Conservation (phyloP, 2,329 filamentous ascomycete genomes). For the Neopestalotiopsis clavispora region DNA sequence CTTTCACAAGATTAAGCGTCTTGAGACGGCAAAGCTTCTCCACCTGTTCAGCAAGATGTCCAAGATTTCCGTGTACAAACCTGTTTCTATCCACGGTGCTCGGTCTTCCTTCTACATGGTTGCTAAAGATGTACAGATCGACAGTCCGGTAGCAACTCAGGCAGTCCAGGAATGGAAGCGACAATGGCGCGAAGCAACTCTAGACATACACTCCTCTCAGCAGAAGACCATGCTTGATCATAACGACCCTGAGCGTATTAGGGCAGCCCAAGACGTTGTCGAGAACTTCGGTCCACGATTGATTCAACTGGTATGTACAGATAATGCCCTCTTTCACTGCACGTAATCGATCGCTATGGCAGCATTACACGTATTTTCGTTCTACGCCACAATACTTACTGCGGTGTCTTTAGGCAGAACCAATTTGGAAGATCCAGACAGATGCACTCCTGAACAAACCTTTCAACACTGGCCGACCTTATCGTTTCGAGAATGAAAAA, state of each 20-base stretch:
- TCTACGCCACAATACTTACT: neutral
- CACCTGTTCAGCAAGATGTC: slow-evolving; percentile 47
- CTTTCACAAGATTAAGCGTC: slow-evolving; percentile 52
- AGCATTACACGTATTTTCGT: neutral
- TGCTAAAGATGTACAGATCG: slow-evolving; percentile 45
- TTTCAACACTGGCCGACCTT: slow-evolving; percentile 5
- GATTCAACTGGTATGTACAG: neutral
- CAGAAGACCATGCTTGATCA: neutral
- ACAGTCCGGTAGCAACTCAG: slow-evolving; percentile 33
- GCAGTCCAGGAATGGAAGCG: slow-evolving; percentile 46
- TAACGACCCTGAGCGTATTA: neutral
- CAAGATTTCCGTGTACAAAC: slow-evolving; percentile 49
- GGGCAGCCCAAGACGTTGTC: neutral
- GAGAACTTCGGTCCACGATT: slow-evolving; percentile 8
- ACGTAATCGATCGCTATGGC: neutral
- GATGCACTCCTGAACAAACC: neutral
- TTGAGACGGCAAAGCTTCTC: slow-evolving; percentile 42
- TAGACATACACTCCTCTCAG: slow-evolving; percentile 36
- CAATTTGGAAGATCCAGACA: slow-evolving; percentile 16
- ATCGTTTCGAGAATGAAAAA: neutral
- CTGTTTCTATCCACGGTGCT: slow-evolving; percentile 41
- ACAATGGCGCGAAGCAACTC: slow-evolving; percentile 44
- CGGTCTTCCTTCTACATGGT: slow-evolving; percentile 60
- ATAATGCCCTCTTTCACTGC: neutral
- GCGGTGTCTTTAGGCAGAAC: neutral